Percentiles rank a stretch among this genome's conserved stretches.
phyloP scores from a whole-genome alignment of 1,284 basidiomycete species.

The Heliocybe sulcata region DNA sequence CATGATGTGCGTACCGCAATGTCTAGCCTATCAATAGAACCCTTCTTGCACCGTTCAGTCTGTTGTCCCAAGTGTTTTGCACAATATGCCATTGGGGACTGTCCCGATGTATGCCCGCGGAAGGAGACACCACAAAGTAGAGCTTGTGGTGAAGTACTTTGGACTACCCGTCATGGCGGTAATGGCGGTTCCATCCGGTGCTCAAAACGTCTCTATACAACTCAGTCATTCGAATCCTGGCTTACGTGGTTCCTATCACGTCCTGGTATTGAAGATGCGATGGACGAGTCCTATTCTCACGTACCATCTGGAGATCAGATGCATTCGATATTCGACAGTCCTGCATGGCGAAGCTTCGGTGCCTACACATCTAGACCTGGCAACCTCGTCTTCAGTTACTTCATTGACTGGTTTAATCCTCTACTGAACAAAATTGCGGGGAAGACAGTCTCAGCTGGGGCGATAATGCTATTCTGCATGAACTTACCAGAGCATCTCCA shows the following conservation, averaged over 20 bases:
- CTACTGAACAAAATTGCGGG: conserved; percentile 17
- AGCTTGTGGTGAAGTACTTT: conserved; percentile 8
- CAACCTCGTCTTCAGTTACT: conserved; percentile 23
- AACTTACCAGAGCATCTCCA: conserved; percentile 17
- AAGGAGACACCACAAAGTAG: conserved; percentile 2
- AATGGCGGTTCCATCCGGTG: conserved; percentile 13
- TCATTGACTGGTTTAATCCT: conserved; percentile 31
- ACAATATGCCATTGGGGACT: not conserved
- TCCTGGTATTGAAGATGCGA: conserved; percentile 19
- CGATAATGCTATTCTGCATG: conserved; percentile 18
- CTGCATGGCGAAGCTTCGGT: conserved; percentile 13
- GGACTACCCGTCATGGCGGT: conserved; percentile 9
- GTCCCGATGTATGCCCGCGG: conserved; percentile 3
- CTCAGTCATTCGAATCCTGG: too few species aligned
- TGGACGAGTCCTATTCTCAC: conserved; percentile 17
- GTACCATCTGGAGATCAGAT: conserved; percentile 3
- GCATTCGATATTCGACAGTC: conserved; percentile 13
- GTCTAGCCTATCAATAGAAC: not conserved
- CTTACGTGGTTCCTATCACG: too few species aligned
- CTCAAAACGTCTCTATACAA: conserved; percentile 18
- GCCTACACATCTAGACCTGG: conserved; percentile 6
- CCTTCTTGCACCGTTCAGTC: not conserved
- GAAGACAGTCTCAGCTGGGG: conserved; percentile 16
- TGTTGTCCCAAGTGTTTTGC: conserved; percentile 7
- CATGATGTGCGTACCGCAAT: not conserved